These are phyloP conservation scores for Hansenula lynferdii DNA, from an alignment of 1,139 yeast genomes.

Conservation along the genomic window DNA sequence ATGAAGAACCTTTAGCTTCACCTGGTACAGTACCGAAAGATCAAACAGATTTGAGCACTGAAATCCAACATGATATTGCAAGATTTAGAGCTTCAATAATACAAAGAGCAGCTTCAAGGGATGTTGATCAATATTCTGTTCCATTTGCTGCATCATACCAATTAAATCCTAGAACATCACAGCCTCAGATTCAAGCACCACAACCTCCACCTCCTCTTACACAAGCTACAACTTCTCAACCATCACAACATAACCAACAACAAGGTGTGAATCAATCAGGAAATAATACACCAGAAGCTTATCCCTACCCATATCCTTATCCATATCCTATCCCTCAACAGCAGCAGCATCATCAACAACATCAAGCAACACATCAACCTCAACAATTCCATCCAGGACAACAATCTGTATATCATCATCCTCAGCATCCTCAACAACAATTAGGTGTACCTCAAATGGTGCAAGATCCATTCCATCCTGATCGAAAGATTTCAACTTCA, in stretches of 20 bases:
- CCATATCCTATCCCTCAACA: conserved; percentile 11
- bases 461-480: conserved; percentile 24
- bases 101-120: conserved; percentile 21
- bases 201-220: conserved; percentile 11
- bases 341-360: conserved; percentile 12
- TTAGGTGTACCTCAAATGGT: conserved; percentile 4
- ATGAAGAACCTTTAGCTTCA: conserved; percentile 14
- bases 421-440: conserved; percentile 9
- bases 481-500: conserved; percentile 23
- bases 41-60: conserved; percentile 5
- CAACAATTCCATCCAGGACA: no score
- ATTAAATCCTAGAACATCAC: conserved; percentile 11
- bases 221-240: no score
- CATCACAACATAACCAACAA: no score
- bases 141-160: conserved; percentile 22
- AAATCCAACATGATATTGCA: conserved; percentile 21
- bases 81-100: conserved; percentile 23
- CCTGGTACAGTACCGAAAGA: conserved; percentile 12
- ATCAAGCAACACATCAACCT: conserved; percentile 13
- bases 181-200: conserved; percentile 7
- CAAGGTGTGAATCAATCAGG: no score
- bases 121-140: conserved; percentile 16
- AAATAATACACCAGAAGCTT: conserved; percentile 10
- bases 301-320: conserved; percentile 19
- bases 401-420: no score